Conservation (phyloP, 495 filamentous ascomycete genomes). For the Penicillium canescens region DNA sequence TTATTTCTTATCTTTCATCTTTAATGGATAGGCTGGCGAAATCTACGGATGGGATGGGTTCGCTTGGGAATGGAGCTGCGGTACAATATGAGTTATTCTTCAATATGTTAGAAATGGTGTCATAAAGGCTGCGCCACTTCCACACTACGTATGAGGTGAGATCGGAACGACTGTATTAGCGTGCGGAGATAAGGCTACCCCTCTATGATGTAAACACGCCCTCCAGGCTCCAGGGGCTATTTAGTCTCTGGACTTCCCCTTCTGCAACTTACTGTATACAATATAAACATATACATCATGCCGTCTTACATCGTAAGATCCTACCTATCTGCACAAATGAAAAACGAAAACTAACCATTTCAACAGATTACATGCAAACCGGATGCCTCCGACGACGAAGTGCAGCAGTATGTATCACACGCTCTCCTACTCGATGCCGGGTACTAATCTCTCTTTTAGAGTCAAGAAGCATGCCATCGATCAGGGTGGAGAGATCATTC, state of each 20-base stretch:
- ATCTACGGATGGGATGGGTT: constrained; percentile 34
- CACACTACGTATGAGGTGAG: too few species aligned
- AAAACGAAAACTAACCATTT: neutral
- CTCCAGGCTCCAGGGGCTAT: neutral
- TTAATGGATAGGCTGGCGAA: constrained; percentile 41
- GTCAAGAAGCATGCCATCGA: neutral
- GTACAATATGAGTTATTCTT: constrained; percentile 27
- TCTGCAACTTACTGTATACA: neutral
- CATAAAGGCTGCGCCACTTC: neutral
- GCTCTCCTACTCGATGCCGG: neutral
- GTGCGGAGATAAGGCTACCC: constrained; percentile 4
- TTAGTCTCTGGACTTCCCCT: neutral
- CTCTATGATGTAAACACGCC: constrained; percentile 8
- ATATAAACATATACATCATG: neutral
- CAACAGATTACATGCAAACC: constrained; percentile 2
- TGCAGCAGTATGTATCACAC: neutral
- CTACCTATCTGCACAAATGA: too few species aligned
- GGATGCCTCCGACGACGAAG: neutral
- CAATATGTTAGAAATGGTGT: neutral
- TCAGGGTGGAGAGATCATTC: constrained; percentile 1
- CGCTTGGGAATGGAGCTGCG: constrained; percentile 26
- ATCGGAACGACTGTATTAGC: neutral
- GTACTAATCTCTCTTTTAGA: neutral
- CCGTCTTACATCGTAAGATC: constrained; percentile 2
- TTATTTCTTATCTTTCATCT: constrained; percentile 24